Conservation (phyloP, 1,139 yeast species). For the Suhomyces ambrosiae region DNA sequence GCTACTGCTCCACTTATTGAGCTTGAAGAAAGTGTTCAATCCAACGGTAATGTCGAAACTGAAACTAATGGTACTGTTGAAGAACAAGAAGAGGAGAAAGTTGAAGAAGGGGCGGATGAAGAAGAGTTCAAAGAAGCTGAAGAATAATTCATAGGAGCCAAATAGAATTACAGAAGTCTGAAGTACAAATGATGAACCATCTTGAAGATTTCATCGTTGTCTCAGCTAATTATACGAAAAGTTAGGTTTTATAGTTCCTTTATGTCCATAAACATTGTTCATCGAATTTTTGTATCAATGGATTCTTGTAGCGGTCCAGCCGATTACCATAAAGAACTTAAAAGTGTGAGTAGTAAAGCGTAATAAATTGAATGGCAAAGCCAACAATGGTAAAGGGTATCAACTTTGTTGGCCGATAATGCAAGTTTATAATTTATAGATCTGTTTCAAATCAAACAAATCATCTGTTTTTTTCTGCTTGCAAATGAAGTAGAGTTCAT, state of each 20-base stretch:
- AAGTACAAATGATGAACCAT: slow-evolving; percentile 2
- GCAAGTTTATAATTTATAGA: slow-evolving; percentile 9
- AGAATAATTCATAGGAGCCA: slow-evolving; percentile 3
- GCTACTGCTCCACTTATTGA: slow-evolving; percentile 34
- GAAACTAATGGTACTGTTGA: slow-evolving; percentile 16
- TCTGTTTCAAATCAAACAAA: slow-evolving; percentile 36
- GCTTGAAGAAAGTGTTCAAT: slow-evolving; percentile 18
- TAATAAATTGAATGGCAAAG: too few species aligned
- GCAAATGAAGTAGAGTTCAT: slow-evolving; percentile 78
- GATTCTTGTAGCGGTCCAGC: slow-evolving; percentile 8
- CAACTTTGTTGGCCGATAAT: too few species aligned
- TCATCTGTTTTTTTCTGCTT: slow-evolving; percentile 42
- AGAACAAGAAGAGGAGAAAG: slow-evolving; percentile 16
- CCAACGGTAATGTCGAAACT: slow-evolving; percentile 10
- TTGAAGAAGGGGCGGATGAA: slow-evolving; percentile 18
- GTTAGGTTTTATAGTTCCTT: slow-evolving; percentile 11
- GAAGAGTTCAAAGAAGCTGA: slow-evolving; percentile 11
- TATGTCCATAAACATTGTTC: slow-evolving; percentile 10
- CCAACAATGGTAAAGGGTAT: too few species aligned
- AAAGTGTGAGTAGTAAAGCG: too few species aligned
- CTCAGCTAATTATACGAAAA: slow-evolving; percentile 7
- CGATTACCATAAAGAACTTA: too few species aligned
- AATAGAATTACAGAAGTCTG: slow-evolving; percentile 5
- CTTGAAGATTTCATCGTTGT: slow-evolving; percentile 8
- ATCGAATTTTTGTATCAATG: not conserved